Percentiles rank a stretch among this genome's conserved stretches.
Evolutionary conservation across 805 yeast genomes (phyloP).

Genomic region (Sugiyamaella lignohabitans): DNA sequence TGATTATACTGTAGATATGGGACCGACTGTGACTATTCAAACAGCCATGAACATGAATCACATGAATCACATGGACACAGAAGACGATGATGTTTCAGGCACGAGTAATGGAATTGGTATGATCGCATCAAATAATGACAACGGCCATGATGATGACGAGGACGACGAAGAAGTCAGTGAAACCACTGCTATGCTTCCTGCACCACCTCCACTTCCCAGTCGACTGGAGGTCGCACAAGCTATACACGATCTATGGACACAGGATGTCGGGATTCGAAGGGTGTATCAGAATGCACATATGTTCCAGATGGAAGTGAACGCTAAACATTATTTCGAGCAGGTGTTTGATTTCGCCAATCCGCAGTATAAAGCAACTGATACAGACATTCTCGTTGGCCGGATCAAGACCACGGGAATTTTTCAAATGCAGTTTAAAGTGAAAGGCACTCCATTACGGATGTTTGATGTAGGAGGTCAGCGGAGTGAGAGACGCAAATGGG

Average conservation of each 20-base stretch:
- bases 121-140: background rate
- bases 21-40: background rate
- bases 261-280: slow-evolving; percentile 58
- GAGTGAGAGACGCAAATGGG: slow-evolving; percentile 88
- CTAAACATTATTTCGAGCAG: slow-evolving; percentile 72
- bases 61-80: slow-evolving; percentile 3
- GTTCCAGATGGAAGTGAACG: slow-evolving; percentile 80
- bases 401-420: slow-evolving; percentile 95
- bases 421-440: slow-evolving; percentile 69
- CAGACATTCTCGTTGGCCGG: slow-evolving; percentile 82
- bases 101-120: background rate
- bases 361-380: slow-evolving; percentile 64
- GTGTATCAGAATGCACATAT: slow-evolving; percentile 39
- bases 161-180: slow-evolving; percentile 1
- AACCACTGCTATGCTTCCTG: background rate
- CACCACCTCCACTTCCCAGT: background rate
- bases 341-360: slow-evolving; percentile 59
- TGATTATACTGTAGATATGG: slow-evolving; percentile 1
- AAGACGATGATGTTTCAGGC: background rate
- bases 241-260: slow-evolving; percentile 59
- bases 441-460: slow-evolving; percentile 60
- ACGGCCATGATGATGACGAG: slow-evolving; percentile 6
- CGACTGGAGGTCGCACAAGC: slow-evolving; percentile 56
- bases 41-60: background rate
- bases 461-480: slow-evolving; percentile 97